Evolutionary conservation across 73 alveolate genomes (phyloP), one percentile per base, ranked within the genome.

Genomic region (Paraurostyla sp.): DNA sequence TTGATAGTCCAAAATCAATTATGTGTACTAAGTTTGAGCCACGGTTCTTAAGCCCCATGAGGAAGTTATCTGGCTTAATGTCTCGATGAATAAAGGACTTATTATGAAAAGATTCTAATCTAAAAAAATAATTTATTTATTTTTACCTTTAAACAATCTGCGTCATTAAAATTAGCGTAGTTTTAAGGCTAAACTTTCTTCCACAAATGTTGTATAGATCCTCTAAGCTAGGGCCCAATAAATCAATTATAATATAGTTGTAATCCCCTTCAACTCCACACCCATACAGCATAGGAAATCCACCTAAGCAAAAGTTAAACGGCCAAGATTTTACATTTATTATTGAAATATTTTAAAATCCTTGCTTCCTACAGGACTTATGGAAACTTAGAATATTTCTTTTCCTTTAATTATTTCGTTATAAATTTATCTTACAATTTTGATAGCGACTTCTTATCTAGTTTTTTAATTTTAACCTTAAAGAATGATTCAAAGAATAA

Each of bases 181-280:
- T 94, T 52, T 95, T 90, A 25, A 93, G 82, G 35, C 93, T 58
- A 71, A 96, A 90, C 85, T 90, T 94, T 69, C 97, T 84, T 27
- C 93, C 94, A 69, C 99, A 96, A 30, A 90, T 83, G 81, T 96
- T 96, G 90, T 90, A 89, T 54, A 94, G 71, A 69, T 94, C 99
- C 88, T 96, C 99, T 59, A 96, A 60, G 50, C 96, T 89, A 0
- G 96, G 99, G 20, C 99, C 99, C 40, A 96, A 78, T 35, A 92
- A 73, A 38, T 94, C 97, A 82, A 96, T 92, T 41, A 96, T 94
- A 92, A 96, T 90, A 78, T 93, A 87, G 76, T 95, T 95, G 78
- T 62, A 94, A 68, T 93, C 97, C 35, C 98, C 98, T 87, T 88
- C 91, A 20, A 90, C 83, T 9, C 93, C 97, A 68, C 62, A 80